Conservation (phyloP, 495 filamentous ascomycete species). For the Tricharina praecox region DNA sequence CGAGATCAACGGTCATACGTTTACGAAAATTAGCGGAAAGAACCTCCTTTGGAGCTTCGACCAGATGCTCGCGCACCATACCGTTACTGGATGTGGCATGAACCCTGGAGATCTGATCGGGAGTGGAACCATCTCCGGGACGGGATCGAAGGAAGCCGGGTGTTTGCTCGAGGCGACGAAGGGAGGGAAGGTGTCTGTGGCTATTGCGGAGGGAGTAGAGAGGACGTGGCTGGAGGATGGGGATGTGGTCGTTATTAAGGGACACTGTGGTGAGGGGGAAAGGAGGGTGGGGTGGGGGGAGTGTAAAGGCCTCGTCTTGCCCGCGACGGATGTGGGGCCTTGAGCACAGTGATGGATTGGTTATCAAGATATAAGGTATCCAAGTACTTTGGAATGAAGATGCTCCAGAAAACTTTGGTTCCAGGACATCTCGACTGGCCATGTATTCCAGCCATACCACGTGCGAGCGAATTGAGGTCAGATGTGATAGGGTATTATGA, state of each 20-base stretch:
- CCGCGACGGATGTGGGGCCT: constrained; percentile 17
- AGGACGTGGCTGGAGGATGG: constrained; percentile 72
- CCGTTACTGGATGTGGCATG: constrained; percentile 69
- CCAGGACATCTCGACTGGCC: too few species aligned
- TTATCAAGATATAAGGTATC: too few species aligned
- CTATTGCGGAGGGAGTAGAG: constrained; percentile 50
- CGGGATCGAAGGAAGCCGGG: constrained; percentile 41
- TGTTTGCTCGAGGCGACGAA: constrained; percentile 69
- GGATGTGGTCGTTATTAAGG: constrained; percentile 56
- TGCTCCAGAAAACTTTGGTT: too few species aligned
- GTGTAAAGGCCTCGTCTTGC: constrained; percentile 43
- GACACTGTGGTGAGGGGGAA: constrained; percentile 44
- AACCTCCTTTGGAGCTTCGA: constrained; percentile 79
- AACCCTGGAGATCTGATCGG: constrained; percentile 70
- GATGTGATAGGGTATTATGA: too few species aligned
- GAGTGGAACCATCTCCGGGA: constrained; percentile 78
- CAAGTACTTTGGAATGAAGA: too few species aligned
- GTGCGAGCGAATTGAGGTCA: too few species aligned
- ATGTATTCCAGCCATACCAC: too few species aligned
- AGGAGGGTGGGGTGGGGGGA: constrained; percentile 55
- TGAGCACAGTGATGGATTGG: too few species aligned
- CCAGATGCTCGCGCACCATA: constrained; percentile 90
- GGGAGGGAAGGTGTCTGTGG: constrained; percentile 37
- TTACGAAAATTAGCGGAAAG: constrained; percentile 31
- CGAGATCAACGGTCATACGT: neutral